Conservation (phyloP, 495 filamentous ascomycete genomes). For the Penicillium argentinense region DNA sequence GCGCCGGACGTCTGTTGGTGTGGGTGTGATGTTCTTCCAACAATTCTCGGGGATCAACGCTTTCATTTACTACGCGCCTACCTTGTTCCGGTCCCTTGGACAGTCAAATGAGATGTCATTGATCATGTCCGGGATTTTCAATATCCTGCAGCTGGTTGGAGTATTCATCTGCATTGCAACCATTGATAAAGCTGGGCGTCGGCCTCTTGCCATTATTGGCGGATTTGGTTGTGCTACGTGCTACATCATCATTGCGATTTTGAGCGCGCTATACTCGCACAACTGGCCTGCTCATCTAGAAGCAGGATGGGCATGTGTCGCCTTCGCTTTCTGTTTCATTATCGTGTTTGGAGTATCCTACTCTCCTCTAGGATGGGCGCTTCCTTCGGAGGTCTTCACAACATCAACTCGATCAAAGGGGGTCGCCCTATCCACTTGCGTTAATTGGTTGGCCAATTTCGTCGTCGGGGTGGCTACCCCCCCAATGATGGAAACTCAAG, state of each 20-base stretch:
- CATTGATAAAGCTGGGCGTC: constrained; percentile 8
- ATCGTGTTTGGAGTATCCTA: constrained; percentile 71
- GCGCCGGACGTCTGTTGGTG: constrained; percentile 3
- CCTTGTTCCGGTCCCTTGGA: neutral
- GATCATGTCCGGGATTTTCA: constrained; percentile 4
- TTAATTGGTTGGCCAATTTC: constrained; percentile 67
- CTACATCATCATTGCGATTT: constrained; percentile 67
- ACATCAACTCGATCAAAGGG: constrained; percentile 62
- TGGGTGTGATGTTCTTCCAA: constrained; percentile 8
- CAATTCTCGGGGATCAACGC: constrained; percentile 10
- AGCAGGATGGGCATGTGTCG: constrained; percentile 68
- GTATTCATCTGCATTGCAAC: constrained; percentile 2
- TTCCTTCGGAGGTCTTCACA: constrained; percentile 66
- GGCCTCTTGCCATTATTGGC: constrained; percentile 12
- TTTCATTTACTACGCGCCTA: constrained; percentile 13
- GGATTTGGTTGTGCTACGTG: constrained; percentile 55
- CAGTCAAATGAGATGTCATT: constrained; percentile 1
- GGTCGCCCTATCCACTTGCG: constrained; percentile 58
- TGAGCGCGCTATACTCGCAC: constrained; percentile 58
- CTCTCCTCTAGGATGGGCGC: constrained; percentile 63
- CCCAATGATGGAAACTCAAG: constrained; percentile 60
- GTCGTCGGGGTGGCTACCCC: constrained; percentile 56
- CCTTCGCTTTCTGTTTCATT: constrained; percentile 69
- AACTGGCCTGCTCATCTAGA: constrained; percentile 61
- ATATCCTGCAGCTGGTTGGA: constrained; percentile 2